These are phyloP conservation scores for Cladobotryum mycophilum DNA, from an alignment of 2,329 filamentous ascomycete genomes.

Conservation along the genomic window DNA sequence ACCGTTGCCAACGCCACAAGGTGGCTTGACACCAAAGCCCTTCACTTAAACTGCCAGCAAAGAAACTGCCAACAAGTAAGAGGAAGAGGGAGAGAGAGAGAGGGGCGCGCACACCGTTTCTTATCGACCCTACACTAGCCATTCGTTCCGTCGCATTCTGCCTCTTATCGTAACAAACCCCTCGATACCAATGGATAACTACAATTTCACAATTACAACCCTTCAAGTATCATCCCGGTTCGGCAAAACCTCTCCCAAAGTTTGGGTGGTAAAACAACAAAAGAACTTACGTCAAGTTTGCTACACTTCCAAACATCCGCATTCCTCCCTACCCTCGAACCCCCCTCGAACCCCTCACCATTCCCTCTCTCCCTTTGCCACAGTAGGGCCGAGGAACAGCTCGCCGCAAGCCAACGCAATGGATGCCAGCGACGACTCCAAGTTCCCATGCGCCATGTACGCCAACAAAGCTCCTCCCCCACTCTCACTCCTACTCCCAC, in stretches of 20 bases:
- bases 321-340: not conserved
- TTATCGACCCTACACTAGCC: not conserved
- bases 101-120: not conserved
- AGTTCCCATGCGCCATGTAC: constrained; percentile 60
- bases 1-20: not conserved
- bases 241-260: not conserved
- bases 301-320: not conserved
- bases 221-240: not conserved
- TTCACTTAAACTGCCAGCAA: no score
- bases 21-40: constrained; percentile 7
- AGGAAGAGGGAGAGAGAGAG: no score
- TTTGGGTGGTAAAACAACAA: no score
- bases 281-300: no score
- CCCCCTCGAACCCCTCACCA: no score
- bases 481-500: not conserved
- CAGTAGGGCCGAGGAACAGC: not conserved
- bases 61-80: no score
- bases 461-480: constrained; percentile 20
- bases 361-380: not conserved
- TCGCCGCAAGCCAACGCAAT: constrained; percentile 4
- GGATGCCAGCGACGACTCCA: constrained; percentile 31
- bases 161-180: not conserved
- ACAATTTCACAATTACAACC: no score
- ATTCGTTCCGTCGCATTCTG: not conserved
- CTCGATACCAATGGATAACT: not conserved